Evolutionary conservation across 345 rosid species (phyloP).

Genomic region (Citrus reticulata): DNA sequence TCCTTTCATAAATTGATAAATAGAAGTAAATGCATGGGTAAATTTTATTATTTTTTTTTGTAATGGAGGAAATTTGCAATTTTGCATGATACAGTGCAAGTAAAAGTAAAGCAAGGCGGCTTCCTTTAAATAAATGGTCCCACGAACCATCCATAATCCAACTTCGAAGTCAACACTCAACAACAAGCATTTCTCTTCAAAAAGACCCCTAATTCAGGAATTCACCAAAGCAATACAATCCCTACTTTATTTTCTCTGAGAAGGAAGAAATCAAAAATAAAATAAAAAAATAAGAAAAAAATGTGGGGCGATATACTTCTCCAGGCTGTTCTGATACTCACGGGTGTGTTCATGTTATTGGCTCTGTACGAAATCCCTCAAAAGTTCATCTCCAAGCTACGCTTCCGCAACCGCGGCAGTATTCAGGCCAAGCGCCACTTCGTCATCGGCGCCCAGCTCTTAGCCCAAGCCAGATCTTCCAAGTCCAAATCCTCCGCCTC

Average conservation of each 20-base stretch:
- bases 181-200: too few relatives aligned
- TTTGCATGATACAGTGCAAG: too few relatives aligned
- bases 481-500: constrained; percentile 37
- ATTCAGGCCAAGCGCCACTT: constrained; percentile 60
- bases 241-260: not conserved
- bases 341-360: constrained; percentile 43
- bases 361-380: constrained; percentile 60
- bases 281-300: not conserved
- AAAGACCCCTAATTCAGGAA: not conserved
- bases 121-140: not conserved
- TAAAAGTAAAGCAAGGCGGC: too few relatives aligned
- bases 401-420: constrained; percentile 36
- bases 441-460: constrained; percentile 64
- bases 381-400: constrained; percentile 40
- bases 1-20: too few relatives aligned
- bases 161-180: too few relatives aligned
- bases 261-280: not conserved
- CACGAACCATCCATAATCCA: not conserved
- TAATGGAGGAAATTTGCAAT: too few relatives aligned
- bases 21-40: too few relatives aligned
- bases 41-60: too few relatives aligned
- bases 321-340: constrained; percentile 45
- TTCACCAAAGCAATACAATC: not conserved
- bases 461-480: constrained; percentile 52
- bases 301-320: constrained; percentile 52